A percentile compares a stretch with the other conserved stretches of the same genome.
Conservation (phyloP, 169 alveolate species). For the Eimeria praecox region DNA sequence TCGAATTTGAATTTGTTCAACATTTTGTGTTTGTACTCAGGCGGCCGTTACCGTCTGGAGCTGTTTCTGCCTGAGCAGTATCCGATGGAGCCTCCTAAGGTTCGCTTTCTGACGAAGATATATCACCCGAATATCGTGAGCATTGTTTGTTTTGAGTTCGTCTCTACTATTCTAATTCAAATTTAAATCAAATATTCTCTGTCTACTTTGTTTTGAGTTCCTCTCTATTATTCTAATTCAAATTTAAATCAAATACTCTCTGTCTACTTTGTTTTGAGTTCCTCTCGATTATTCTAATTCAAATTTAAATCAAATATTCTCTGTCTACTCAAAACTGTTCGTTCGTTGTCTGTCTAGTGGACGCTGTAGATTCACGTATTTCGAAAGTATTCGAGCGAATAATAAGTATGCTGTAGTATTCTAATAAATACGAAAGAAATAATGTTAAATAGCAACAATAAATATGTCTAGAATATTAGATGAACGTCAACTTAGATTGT, state of each 20-base stretch:
- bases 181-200: too few relatives aligned
- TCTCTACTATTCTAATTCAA: too few relatives aligned
- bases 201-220: too few relatives aligned
- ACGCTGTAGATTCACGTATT: too few relatives aligned
- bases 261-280: too few relatives aligned
- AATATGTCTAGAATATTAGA: background rate
- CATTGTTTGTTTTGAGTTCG: background rate
- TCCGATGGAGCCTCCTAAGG: constrained; percentile 99
- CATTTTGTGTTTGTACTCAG: constrained; percentile 64
- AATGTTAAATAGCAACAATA: background rate
- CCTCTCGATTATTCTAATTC: background rate
- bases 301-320: too few relatives aligned
- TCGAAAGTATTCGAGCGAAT: background rate
- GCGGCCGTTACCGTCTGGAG: constrained; percentile 97
- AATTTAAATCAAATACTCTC: too few relatives aligned
- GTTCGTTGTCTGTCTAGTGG: background rate
- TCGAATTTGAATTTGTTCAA: too few relatives aligned
- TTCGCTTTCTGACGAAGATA: constrained; percentile 97
- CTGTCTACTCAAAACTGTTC: background rate
- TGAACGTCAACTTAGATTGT: background rate
- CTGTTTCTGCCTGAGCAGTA: constrained; percentile 98
- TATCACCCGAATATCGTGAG: constrained; percentile 98
- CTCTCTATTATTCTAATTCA: too few relatives aligned
- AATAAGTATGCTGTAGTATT: background rate
- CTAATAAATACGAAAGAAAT: background rate